Evolutionary conservation across 306 rosid genomes (phyloP), one percentile per base, ranked within the genome.

Genomic region (Mimosa pudica): DNA sequence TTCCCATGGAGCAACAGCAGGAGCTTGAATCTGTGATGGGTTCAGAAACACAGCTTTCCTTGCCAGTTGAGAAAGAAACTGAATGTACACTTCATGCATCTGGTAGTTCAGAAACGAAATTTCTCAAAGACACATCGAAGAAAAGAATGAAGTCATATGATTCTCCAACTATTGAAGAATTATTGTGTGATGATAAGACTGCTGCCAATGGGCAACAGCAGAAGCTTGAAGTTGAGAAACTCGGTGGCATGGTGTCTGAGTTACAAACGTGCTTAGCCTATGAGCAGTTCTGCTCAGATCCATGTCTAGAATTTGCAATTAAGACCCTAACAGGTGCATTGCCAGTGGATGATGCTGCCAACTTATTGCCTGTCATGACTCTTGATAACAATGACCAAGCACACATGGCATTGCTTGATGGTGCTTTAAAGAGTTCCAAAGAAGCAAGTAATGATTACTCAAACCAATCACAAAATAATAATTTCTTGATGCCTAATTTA

Each of bases 281-380:
- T 20, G 83, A 71, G 70, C 88, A 89, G 84, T 80, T 84, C 61
- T 90, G 93, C 91, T 91, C 91, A 38, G 96, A 92, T 78, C 93
- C 96, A 6, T 90, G 93, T 86, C 84, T 89, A 71, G 92, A 90
- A 81, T 92, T 90, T 78, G 93, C 96, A 38, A 82, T 88, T 75
- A 88, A 88, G 86, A 92, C 91, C 76, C 93, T 90, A 18, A 89
- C 92, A 33, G 93, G 92, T 58, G 81, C 86, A 82, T 84, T 87
- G 79, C 90, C 91, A 1, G 81, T 85, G 30, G 92, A 86, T 66
- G 91, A 85, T 82, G 70, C 87, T 55, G 67, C 85, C 66, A 77
- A 61, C n/a, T 51, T 78, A 24, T 58, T 66, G 64, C 75, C 89
- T 80, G 72, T 57, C 74, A 61, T 61, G 65, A 64, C 11, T 62